Evolutionary conservation across 2,329 filamentous ascomycete species (phyloP), one percentile per base, ranked within the genome.

Genomic region (Biscogniauxia sp.): DNA sequence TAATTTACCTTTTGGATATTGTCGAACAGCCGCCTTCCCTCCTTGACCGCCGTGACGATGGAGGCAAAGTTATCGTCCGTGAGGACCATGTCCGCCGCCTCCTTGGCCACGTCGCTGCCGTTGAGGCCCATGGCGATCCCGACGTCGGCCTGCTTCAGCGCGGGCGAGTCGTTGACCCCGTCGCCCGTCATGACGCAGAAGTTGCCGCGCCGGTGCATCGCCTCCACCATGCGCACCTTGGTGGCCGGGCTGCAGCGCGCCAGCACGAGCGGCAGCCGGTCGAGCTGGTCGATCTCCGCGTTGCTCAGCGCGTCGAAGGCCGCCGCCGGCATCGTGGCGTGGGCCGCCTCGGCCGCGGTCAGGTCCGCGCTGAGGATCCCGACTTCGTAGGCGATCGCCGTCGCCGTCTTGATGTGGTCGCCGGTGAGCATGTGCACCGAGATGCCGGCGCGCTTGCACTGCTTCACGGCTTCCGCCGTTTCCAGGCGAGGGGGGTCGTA

Each of bases 41-140:
- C 88, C 71, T 88, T 84, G 53, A 91, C 87, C 37, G 86, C 88
- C n/a, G 85, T 88, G 50, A 91, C 82, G 58, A 91, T 91, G 26
- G 89, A 92, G 11, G 92, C 90, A 72, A 96, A 96, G 76, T 96
- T 93, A 74, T 95, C 92, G 71, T 95, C 91, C 0, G 91, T 93
- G 50, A 96, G 79, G 41, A 96, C 91, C 82, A 96, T 95, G 70
- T 96, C 92, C 1, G 91, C 89, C 2, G 92, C 92, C 75, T 95
- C 88, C 69, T 91, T 91, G 63, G 89, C 88, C 9, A 92, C 88
- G 70, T 91, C 89, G 52, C 85, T 89, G 17, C 89, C 89, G 51
- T 86, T 81, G 64, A 86, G 79, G 54, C 88, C 88, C 88, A 91
- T 92, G 64, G 88, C 88, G 66, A 92, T 91, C 69, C 89, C 89